Conservation (phyloP, 192 early-diverging fungal genomes). For the Dispira simplex region DNA sequence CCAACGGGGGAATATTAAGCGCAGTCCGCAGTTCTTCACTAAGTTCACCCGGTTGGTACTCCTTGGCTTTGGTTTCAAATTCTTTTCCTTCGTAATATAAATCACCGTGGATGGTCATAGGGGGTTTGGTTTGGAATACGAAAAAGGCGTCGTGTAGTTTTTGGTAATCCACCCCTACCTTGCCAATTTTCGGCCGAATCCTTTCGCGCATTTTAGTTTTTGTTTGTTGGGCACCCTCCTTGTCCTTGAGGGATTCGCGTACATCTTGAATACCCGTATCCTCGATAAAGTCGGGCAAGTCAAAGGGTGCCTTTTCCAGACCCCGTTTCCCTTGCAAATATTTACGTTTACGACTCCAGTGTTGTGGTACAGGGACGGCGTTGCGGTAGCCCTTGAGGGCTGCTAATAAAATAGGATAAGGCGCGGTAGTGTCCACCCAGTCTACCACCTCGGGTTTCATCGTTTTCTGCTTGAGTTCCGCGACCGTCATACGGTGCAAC, state of each 20-base stretch:
- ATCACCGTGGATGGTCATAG: slow-evolving; percentile 22
- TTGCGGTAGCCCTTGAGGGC: slow-evolving; percentile 84
- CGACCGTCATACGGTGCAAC: slow-evolving; percentile 52
- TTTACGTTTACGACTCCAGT: slow-evolving; percentile 95
- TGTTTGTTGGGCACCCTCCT: slow-evolving; percentile 62
- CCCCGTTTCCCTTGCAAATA: slow-evolving; percentile 95
- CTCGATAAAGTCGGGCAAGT: slow-evolving; percentile 94
- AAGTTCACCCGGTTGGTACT: slow-evolving; percentile 75
- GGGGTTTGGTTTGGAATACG: slow-evolving; percentile 77
- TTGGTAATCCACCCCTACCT: slow-evolving; percentile 93
- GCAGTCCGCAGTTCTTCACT: slow-evolving; percentile 77
- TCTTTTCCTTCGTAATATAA: slow-evolving; percentile 96
- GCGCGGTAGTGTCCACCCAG: slow-evolving; percentile 86
- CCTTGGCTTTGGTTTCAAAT: slow-evolving; percentile 74
- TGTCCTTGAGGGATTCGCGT: slow-evolving; percentile 73
- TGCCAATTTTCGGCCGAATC: slow-evolving; percentile 90
- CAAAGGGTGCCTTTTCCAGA: slow-evolving; percentile 89
- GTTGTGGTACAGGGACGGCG: slow-evolving; percentile 85
- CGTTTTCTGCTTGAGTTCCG: slow-evolving; percentile 84
- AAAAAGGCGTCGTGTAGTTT: slow-evolving; percentile 98
- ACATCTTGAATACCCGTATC: slow-evolving; percentile 97
- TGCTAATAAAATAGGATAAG: slow-evolving; percentile 80
- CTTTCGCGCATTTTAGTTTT: slow-evolving; percentile 78
- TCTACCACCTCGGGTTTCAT: slow-evolving; percentile 92
- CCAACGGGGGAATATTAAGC: slow-evolving; percentile 78